These are phyloP conservation scores for Neophaeococcomyces mojaviensis DNA, from an alignment of 2,329 filamentous ascomycete species.

Conservation along the genomic window DNA sequence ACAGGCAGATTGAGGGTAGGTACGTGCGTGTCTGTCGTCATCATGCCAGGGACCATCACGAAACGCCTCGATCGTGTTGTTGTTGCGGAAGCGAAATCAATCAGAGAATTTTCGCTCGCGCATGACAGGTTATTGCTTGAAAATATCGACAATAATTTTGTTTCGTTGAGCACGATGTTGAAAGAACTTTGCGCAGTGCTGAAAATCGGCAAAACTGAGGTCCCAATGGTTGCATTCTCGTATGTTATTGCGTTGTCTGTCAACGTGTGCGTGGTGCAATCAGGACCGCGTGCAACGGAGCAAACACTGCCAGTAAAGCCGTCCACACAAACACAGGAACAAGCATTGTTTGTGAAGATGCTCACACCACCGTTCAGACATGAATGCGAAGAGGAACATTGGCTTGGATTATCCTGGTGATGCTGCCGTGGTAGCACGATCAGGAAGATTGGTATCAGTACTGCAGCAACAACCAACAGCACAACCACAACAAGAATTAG, in stretches of 20 bases:
- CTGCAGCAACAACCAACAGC: conserved; percentile 67
- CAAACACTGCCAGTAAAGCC: conserved; percentile 68
- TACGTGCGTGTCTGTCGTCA: conserved; percentile 8
- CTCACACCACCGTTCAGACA: conserved; percentile 79
- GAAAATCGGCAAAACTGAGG: conserved; percentile 68
- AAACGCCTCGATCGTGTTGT: conserved; percentile 22
- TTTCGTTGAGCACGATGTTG: conserved; percentile 64
- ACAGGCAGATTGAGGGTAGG: conserved; percentile 8
- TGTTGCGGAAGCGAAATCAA: conserved; percentile 55
- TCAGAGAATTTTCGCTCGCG: conserved; percentile 74
- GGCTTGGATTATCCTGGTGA: conserved; percentile 26
- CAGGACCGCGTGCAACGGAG: conserved; percentile 40
- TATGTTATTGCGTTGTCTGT: conserved; percentile 32
- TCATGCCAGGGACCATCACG: conserved; percentile 18
- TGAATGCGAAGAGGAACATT: conserved; percentile 54
- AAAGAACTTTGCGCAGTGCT: conserved; percentile 59
- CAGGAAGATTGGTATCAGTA: conserved; percentile 68
- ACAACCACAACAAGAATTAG: conserved; percentile 58
- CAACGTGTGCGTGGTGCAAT: conserved; percentile 46
- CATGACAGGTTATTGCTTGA: conserved; percentile 71
- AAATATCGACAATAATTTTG: conserved; percentile 66
- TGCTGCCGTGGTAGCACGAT: conserved; percentile 48
- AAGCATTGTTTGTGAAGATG: conserved; percentile 58
- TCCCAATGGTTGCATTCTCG: conserved; percentile 70
- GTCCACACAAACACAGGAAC: conserved; percentile 81